Conservation (phyloP, 192 early-diverging fungal species). For the Podila clonocystis region DNA sequence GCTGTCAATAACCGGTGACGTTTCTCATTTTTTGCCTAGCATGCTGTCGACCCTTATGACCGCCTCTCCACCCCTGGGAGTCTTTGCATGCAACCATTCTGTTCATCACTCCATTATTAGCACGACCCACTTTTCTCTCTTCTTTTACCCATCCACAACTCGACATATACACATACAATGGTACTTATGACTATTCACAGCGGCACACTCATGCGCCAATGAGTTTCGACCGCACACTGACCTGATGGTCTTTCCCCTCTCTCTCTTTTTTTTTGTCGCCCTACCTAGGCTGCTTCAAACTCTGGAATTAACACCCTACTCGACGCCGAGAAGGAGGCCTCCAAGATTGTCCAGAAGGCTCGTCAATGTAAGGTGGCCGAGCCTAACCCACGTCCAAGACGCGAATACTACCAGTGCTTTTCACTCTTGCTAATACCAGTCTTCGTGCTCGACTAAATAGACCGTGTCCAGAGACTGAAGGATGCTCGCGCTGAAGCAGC, state of each 20-base stretch:
- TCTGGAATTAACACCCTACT: slow-evolving; percentile 95
- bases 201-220: neutral
- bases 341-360: slow-evolving; percentile 92
- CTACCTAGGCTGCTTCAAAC: slow-evolving; percentile 63
- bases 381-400: neutral
- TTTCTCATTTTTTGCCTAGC: too few species aligned
- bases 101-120: too few species aligned
- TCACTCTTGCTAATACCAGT: too few species aligned
- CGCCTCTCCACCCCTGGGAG: too few species aligned
- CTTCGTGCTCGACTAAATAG: slow-evolving; percentile 38
- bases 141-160: too few species aligned
- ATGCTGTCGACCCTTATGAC: too few species aligned
- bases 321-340: slow-evolving; percentile 97
- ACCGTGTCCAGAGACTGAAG: slow-evolving; percentile 92
- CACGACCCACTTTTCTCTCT: too few species aligned
- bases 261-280: neutral
- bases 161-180: too few species aligned
- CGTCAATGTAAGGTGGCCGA: slow-evolving; percentile 75
- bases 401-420: neutral
- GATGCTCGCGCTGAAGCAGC: slow-evolving; percentile 94
- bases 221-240: neutral
- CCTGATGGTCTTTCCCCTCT: neutral
- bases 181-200: too few species aligned
- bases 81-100: too few species aligned
- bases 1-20: too few species aligned